These are phyloP conservation scores for Alternaria dauci DNA, from an alignment of 2,329 filamentous ascomycete species.

Conservation along the genomic window DNA sequence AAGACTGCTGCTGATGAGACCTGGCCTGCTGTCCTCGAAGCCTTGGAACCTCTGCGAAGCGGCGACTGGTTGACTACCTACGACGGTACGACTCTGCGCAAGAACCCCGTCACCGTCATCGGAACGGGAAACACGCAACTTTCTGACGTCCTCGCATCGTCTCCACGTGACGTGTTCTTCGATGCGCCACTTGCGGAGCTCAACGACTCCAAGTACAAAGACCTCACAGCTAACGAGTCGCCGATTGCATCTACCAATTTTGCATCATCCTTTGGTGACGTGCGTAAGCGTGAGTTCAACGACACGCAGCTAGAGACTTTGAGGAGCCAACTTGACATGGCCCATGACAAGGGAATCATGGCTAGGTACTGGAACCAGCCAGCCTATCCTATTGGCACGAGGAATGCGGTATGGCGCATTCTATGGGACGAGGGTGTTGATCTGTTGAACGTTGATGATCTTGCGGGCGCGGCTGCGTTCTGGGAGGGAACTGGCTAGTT, in stretches of 20 bases:
- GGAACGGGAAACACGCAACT: slow-evolving; percentile 64
- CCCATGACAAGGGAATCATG: slow-evolving; percentile 65
- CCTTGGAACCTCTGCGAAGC: slow-evolving; percentile 64
- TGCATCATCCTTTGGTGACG: slow-evolving; percentile 51
- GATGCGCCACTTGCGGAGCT: slow-evolving; percentile 64
- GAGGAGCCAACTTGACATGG: slow-evolving; percentile 61
- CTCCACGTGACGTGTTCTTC: slow-evolving; percentile 63
- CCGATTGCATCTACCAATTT: slow-evolving; percentile 66
- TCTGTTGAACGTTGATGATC: slow-evolving; percentile 70
- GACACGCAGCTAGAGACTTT: slow-evolving; percentile 61
- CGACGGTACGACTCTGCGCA: slow-evolving; percentile 56
- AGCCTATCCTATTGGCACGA: slow-evolving; percentile 61
- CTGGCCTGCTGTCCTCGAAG: slow-evolving; percentile 64
- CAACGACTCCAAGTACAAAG: slow-evolving; percentile 48
- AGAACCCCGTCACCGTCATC: slow-evolving; percentile 66
- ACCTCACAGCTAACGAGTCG: slow-evolving; percentile 59
- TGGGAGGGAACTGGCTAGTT: slow-evolving; percentile 46
- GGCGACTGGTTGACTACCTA: slow-evolving; percentile 63
- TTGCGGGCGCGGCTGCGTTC: slow-evolving; percentile 58
- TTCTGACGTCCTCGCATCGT: slow-evolving; percentile 53
- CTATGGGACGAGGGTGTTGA: slow-evolving; percentile 67
- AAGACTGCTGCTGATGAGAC: slow-evolving; percentile 67
- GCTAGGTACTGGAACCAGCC: slow-evolving; percentile 71
- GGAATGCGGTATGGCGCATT: slow-evolving; percentile 61
- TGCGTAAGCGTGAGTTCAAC: slow-evolving; percentile 51